phyloP scores from a whole-genome alignment of 2,329 filamentous ascomycete genomes.

The Allantophomopsis lycopodina region DNA sequence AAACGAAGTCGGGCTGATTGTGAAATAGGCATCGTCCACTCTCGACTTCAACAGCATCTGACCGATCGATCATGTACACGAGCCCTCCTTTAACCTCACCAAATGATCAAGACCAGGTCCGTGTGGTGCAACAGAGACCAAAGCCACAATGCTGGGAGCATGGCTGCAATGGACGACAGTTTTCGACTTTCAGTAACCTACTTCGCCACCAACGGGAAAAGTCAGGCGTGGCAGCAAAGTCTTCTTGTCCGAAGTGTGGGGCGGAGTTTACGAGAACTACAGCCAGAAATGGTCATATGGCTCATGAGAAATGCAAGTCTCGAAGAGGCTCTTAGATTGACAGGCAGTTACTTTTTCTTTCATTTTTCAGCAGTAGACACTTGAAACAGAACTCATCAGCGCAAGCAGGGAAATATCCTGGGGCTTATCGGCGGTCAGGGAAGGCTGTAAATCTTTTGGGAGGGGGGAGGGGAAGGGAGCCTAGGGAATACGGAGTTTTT shows the following conservation, averaged over 20 bases:
- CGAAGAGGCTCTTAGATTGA: constrained; percentile 29
- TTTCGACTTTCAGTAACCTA: constrained; percentile 93
- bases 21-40: constrained; percentile 9
- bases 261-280: constrained; percentile 85
- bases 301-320: constrained; percentile 88
- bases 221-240: constrained; percentile 79
- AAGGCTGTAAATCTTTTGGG: too few species aligned
- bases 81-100: constrained; percentile 22
- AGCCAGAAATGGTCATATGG: constrained; percentile 74
- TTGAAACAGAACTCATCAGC: too few species aligned
- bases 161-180: constrained; percentile 88
- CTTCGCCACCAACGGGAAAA: constrained; percentile 89
- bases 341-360: too few species aligned
- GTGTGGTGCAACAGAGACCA: constrained; percentile 65
- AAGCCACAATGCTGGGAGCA: constrained; percentile 97
- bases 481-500: too few species aligned
- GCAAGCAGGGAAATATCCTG: too few species aligned
- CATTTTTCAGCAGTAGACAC: too few species aligned
- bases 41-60: constrained; percentile 15
- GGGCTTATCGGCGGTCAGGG: too few species aligned
- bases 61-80: constrained; percentile 14
- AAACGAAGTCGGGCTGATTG: too few species aligned
- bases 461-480: too few species aligned
- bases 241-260: constrained; percentile 79
- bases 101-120: constrained; percentile 35